Percentiles rank a stretch among this genome's conserved stretches.
These are phyloP conservation scores for Coemansia asiatica DNA, from an alignment of 192 early-diverging fungal species.

Conservation along the genomic window DNA sequence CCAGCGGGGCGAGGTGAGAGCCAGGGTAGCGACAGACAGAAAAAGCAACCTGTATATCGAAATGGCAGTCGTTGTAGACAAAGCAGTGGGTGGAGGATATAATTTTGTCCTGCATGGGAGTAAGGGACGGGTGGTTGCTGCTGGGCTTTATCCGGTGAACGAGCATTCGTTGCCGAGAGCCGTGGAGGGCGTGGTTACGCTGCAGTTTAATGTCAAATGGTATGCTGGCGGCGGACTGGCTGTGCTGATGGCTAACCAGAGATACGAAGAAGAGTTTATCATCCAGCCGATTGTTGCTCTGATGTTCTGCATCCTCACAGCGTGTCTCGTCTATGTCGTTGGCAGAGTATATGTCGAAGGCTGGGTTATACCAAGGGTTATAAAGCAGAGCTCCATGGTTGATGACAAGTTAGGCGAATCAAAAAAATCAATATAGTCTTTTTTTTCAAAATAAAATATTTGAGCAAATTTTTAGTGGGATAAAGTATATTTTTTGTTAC, in stretches of 20 bases:
- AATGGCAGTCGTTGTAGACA: constrained; percentile 10
- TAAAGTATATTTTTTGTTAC: too few relatives aligned
- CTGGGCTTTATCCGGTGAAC: constrained; percentile 36
- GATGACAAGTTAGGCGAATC: not conserved
- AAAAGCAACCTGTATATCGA: not conserved
- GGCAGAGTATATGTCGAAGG: constrained; percentile 55
- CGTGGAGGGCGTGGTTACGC: constrained; percentile 41
- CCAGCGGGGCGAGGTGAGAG: not conserved
- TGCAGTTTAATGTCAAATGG: constrained; percentile 47
- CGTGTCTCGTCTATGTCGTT: constrained; percentile 45
- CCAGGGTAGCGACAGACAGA: not conserved
- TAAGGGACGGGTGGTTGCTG: constrained; percentile 29
- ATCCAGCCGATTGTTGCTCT: constrained; percentile 49
- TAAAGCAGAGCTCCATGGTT: constrained; percentile 2
- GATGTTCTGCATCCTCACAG: constrained; percentile 54
- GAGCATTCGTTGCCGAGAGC: constrained; percentile 39
- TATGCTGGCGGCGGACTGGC: constrained; percentile 37
- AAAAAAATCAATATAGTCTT: not conserved
- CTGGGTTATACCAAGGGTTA: constrained; percentile 33
- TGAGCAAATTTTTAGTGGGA: too few relatives aligned
- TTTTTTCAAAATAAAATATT: not conserved
- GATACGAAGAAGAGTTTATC: constrained; percentile 45
- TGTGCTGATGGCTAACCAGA: constrained; percentile 45
- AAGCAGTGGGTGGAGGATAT: constrained; percentile 33
- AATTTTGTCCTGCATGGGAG: constrained; percentile 44